phyloP scores from a whole-genome alignment of 2,329 filamentous ascomycete genomes.

The Talaromyces verruculosus region DNA sequence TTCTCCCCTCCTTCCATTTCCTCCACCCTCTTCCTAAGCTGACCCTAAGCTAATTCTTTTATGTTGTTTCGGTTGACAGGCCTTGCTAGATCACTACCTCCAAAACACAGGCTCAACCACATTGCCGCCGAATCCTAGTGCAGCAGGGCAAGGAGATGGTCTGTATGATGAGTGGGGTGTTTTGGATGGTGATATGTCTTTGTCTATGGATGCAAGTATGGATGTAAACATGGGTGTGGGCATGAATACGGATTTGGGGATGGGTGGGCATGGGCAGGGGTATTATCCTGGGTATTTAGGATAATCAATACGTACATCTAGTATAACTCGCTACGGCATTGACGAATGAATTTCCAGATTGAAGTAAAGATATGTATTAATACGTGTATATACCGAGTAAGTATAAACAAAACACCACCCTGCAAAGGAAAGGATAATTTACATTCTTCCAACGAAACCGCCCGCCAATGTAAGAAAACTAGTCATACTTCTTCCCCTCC shows the following conservation, averaged over 20 bases:
- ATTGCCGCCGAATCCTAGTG: neutral
- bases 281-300: neutral
- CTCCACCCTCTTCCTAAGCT: neutral
- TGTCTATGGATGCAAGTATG: neutral
- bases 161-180: neutral
- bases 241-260: neutral
- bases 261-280: neutral
- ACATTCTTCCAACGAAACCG: neutral
- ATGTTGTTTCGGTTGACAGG: neutral
- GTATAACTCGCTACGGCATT: neutral
- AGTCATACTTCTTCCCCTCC: conserved; percentile 40
- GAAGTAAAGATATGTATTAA: conserved; percentile 1
- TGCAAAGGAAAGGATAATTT: neutral
- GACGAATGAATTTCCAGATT: neutral
- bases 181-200: neutral
- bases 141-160: neutral
- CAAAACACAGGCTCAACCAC: conserved; percentile 7
- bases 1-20: too few relatives aligned
- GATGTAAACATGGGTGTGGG: neutral
- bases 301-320: neutral
- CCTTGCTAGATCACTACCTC: conserved; percentile 18
- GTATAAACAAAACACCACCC: neutral
- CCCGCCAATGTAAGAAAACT: neutral
- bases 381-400: neutral
- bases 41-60: neutral